phyloP scores from a whole-genome alignment of 2,329 filamentous ascomycete species.

The Fusarium sp. region DNA sequence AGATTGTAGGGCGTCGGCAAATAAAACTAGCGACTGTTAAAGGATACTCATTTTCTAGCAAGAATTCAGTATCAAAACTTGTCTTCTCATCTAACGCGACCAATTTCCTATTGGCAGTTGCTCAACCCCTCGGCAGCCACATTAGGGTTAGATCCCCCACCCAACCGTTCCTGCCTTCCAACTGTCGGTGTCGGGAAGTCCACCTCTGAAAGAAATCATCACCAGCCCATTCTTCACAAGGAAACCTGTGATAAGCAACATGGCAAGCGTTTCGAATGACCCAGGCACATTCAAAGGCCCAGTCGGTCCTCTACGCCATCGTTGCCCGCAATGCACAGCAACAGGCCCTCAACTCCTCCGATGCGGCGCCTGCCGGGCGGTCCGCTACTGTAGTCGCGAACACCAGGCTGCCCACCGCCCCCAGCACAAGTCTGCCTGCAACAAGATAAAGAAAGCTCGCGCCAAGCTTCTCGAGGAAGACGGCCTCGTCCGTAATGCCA shows the following conservation, averaged over 20 bases:
- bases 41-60: not conserved
- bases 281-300: not conserved
- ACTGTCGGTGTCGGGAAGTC: too few relatives aligned
- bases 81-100: not conserved
- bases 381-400: constrained; percentile 57
- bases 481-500: constrained; percentile 45
- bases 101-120: too few relatives aligned
- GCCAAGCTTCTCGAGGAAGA: constrained; percentile 50
- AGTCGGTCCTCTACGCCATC: not conserved
- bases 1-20: not conserved
- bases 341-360: constrained; percentile 31
- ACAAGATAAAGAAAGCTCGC: constrained; percentile 48
- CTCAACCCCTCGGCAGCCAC: too few relatives aligned
- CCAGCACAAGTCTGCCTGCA: constrained; percentile 55
- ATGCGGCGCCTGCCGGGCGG: constrained; percentile 56
- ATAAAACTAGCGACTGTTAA: not conserved
- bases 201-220: not conserved
- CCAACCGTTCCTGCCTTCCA: too few relatives aligned
- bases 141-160: too few relatives aligned
- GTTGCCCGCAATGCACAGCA: constrained; percentile 7
- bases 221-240: not conserved
- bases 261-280: not conserved
- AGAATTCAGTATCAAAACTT: fast-evolving
- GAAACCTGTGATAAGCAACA: not conserved
- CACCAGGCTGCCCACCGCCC: constrained; percentile 54